A percentile compares a stretch with the other conserved stretches of the same genome.
Conservation (phyloP, 768 basidiomycete genomes). For the Dendrothele bispora region DNA sequence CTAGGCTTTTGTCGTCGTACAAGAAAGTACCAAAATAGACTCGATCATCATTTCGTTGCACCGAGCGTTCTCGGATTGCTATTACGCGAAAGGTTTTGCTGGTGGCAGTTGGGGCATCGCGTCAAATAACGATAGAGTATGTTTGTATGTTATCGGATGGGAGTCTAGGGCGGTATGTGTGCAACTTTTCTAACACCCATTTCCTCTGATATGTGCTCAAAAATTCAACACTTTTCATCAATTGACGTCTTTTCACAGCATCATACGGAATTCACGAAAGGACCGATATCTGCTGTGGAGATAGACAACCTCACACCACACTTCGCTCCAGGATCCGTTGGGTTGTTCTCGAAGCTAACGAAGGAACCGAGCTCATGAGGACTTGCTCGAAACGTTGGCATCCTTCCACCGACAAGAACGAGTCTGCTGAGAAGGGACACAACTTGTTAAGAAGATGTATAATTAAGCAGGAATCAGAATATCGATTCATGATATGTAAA, state of each 20-base stretch:
- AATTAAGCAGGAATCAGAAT: too few species aligned
- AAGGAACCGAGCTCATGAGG: neutral
- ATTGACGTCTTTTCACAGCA: slow-evolving; percentile 6
- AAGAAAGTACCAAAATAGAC: slow-evolving; percentile 6
- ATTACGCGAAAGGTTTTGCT: slow-evolving; percentile 17
- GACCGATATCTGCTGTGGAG: slow-evolving; percentile 18
- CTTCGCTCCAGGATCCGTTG: slow-evolving; percentile 2
- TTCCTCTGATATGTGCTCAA: neutral
- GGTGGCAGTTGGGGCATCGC: slow-evolving; percentile 21
- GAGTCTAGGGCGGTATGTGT: slow-evolving; percentile 15
- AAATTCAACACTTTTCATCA: too few species aligned
- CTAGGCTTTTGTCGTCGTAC: slow-evolving; percentile 14
- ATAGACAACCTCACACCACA: slow-evolving; percentile 19
- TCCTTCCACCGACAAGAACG: too few species aligned
- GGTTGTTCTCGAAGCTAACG: slow-evolving; percentile 1
- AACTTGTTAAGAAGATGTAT: too few species aligned
- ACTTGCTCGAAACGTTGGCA: too few species aligned
- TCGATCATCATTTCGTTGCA: slow-evolving; percentile 14
- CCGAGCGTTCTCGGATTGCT: slow-evolving; percentile 23
- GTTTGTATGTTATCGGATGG: slow-evolving; percentile 22
- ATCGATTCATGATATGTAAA: too few species aligned
- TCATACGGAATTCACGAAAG: slow-evolving; percentile 15
- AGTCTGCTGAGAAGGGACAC: too few species aligned
- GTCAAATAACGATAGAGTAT: slow-evolving; percentile 16
- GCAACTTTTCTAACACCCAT: neutral